Evolutionary conservation across 1,284 basidiomycete genomes (phyloP).

Genomic region (Ceratobasidium sp.): DNA sequence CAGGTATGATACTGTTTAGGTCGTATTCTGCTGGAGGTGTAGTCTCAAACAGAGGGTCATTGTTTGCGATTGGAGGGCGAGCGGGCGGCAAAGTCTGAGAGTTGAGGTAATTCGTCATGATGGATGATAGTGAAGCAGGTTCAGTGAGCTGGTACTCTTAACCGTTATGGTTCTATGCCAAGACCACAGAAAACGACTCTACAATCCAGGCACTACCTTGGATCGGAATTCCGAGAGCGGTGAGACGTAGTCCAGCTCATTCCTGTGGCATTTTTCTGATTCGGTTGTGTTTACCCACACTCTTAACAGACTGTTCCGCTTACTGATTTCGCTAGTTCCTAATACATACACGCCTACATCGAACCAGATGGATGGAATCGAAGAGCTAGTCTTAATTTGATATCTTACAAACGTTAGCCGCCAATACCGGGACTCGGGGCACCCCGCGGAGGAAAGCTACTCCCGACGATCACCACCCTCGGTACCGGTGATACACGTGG

Average conservation of each 20-base stretch:
- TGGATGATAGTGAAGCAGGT: background rate
- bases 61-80: slow-evolving; percentile 11
- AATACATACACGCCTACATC: background rate
- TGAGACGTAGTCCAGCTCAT: background rate
- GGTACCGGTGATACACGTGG: background rate
- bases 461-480: background rate
- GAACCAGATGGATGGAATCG: background rate
- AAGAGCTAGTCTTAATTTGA: background rate
- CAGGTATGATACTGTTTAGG: slow-evolving; percentile 16
- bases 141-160: background rate
- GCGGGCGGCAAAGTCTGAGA: background rate
- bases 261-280: background rate
- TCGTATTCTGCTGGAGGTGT: background rate
- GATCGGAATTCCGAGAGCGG: no score
- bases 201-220: background rate
- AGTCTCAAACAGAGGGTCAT: slow-evolving; percentile 12
- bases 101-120: slow-evolving; percentile 2
- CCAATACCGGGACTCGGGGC: slow-evolving; percentile 10
- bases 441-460: background rate
- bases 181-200: background rate
- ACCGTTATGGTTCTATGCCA: background rate
- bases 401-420: background rate
- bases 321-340: background rate
- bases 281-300: background rate
- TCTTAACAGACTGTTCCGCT: background rate